Percentiles rank a stretch among this genome's conserved stretches.
Evolutionary conservation across 768 basidiomycete genomes (phyloP).

Genomic region (Russula foetens): DNA sequence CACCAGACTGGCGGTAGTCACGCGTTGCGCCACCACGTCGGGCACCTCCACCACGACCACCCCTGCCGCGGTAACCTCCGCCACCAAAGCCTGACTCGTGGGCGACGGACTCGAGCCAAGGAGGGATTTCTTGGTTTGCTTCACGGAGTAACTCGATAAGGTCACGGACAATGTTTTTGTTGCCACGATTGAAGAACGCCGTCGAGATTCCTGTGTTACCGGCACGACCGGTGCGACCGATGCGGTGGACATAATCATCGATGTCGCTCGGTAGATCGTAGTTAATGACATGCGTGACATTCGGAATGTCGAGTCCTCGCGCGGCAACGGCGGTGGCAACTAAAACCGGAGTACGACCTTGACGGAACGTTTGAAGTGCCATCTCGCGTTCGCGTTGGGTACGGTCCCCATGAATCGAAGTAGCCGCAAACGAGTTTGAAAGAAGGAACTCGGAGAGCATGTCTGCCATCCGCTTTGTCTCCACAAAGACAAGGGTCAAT

Average conservation of each 20-base stretch:
- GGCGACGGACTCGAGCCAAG: constrained; percentile 83
- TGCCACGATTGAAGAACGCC: constrained; percentile 92
- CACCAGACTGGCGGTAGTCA: constrained; percentile 33
- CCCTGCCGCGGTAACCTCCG: constrained; percentile 39
- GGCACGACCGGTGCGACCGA: constrained; percentile 96
- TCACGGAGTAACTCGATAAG: constrained; percentile 90
- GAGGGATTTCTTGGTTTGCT: constrained; percentile 91
- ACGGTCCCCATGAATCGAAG: constrained; percentile 97
- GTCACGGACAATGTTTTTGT: constrained; percentile 87
- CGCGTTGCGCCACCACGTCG: constrained; percentile 51
- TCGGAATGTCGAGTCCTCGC: constrained; percentile 97
- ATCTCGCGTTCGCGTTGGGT: constrained; percentile 96
- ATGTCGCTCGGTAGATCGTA: constrained; percentile 98
- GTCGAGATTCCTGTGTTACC: constrained; percentile 95
- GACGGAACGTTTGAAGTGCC: constrained; percentile 92
- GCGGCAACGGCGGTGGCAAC: constrained; percentile 99
- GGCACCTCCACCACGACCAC: constrained; percentile 44
- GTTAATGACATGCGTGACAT: constrained; percentile 97
- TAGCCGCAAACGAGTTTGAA: constrained; percentile 73
- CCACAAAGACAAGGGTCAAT: constrained; percentile 93
- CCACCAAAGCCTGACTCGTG: constrained; percentile 72
- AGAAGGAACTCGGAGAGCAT: constrained; percentile 95
- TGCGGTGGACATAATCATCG: constrained; percentile 98
- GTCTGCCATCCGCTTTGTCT: constrained; percentile 99
- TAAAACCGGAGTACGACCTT: constrained; percentile 89